phyloP scores from a whole-genome alignment of 2,329 filamentous ascomycete species.

The Sporothrix pseudoabietina region DNA sequence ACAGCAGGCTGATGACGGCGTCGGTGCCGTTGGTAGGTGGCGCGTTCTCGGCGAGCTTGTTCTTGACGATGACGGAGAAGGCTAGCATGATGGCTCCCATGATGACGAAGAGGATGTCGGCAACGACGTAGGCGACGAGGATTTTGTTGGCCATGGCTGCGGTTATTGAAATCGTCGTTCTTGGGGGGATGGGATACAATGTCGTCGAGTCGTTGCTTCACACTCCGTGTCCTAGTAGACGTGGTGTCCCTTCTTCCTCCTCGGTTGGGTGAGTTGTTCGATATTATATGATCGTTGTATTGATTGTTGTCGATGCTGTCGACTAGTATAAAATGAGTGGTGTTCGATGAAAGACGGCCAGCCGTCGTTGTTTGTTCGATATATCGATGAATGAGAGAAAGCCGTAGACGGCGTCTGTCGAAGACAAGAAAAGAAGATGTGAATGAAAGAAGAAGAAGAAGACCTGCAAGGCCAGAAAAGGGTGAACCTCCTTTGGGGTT shows the following conservation, averaged over 20 bases:
- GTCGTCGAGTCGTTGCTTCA: background rate
- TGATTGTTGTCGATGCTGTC: background rate
- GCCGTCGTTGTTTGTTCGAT: conserved; percentile 10
- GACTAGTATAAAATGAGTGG: background rate
- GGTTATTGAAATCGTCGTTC: background rate
- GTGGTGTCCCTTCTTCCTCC: background rate
- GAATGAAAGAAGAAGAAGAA: background rate
- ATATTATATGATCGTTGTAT: background rate
- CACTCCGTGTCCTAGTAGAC: conserved; percentile 15
- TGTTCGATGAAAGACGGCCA: background rate
- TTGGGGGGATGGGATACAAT: background rate
- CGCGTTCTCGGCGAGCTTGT: conserved; percentile 49
- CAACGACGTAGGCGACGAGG: conserved; percentile 52
- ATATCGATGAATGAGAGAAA: conserved; percentile 11
- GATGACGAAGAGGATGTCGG: conserved; percentile 55
- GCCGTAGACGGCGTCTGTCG: conserved; percentile 3
- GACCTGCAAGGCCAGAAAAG: conserved; percentile 20
- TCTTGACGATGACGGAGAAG: conserved; percentile 55
- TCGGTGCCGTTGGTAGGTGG: conserved; percentile 50
- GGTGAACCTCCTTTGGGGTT: conserved; percentile 12
- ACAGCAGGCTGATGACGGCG: conserved; percentile 55
- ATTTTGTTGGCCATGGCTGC: conserved; percentile 57
- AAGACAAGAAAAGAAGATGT: conserved; percentile 3
- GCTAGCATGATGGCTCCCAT: conserved; percentile 58
- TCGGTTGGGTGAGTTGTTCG: background rate